Base-by-base conservation (phyloP, 2,329 filamentous ascomycete genomes). In the Fusarium denticulatum region DNA sequence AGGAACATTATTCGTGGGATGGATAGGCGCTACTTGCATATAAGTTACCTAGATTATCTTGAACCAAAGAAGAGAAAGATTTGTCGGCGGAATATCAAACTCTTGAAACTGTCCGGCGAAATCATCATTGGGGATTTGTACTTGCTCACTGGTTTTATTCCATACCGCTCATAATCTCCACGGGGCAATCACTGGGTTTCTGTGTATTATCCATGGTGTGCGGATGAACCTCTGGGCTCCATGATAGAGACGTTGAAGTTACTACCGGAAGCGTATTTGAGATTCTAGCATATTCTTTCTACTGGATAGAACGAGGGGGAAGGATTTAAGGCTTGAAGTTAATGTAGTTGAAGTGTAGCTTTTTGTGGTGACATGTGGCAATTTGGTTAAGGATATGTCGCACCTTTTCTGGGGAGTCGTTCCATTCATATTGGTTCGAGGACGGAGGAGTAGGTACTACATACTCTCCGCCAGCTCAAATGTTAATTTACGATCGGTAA, bases 1-100 rank as follows among this genome's bases (percentile, higher is more conserved):
- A 63, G 57, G 73, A 57, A 65, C 60, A 63, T 59, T 28, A 60
- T 60, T 64, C 50, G 50, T 67, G 47, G 47, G 46, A 69, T 39
- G 52, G 67, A 57, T 28, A 55, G 69, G 67, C 72, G 65, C 47
- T 60, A 57, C 24, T 55, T 69, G 60, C 59, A 42, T 52, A 53
- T 40, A 45, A 61, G 47, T 47, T 64, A 52, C 39, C 50, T 70
- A 65, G 66, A 68, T 34, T 53, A 60, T 30, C 32, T 42, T 69
- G 32, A 60, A 47, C 53, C 36, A 59, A 55, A 40, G 32, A 30
- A 34, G 24, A 40, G 26, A 26, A 28, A 43, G 43, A 37, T 60
- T 37, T 69, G 18, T 20, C 32, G 40, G 39, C 49, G 32, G 30
- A 60, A 37, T 39, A 28, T n/a, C 37, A 46, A n/a, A 11, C 46